Conservation (phyloP, 495 filamentous ascomycete species). For the Penicillium coffeae region DNA sequence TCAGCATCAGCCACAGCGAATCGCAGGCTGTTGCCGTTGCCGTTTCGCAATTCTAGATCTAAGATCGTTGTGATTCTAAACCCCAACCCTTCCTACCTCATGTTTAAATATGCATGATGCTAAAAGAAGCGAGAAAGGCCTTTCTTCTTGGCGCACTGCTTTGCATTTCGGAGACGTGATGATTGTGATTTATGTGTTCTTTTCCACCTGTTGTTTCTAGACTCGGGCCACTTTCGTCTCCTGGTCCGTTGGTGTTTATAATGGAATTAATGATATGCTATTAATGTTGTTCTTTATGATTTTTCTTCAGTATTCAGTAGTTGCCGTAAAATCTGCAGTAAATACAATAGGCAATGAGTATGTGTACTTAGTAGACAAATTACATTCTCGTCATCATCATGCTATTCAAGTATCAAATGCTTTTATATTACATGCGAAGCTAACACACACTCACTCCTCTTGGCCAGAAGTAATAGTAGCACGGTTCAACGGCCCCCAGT, state of each 20-base stretch:
- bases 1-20: slow-evolving; percentile 94
- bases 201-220: slow-evolving; percentile 11
- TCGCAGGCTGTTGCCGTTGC: slow-evolving; percentile 90
- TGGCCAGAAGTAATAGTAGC: slow-evolving; percentile 37
- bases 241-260: slow-evolving; percentile 31
- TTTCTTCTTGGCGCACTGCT: not conserved
- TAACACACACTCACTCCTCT: not conserved
- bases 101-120: slow-evolving; percentile 4
- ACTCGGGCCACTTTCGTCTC: slow-evolving; percentile 27
- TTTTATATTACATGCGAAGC: not conserved
- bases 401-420: no score
- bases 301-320: not conserved
- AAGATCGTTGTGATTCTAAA: not conserved
- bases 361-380: slow-evolving; percentile 5
- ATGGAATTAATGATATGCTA: slow-evolving; percentile 28
- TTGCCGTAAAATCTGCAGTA: not conserved
- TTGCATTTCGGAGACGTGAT: slow-evolving; percentile 25
- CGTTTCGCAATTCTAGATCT: slow-evolving; percentile 63
- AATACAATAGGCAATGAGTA: not conserved
- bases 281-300: slow-evolving; percentile 11
- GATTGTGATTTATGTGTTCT: slow-evolving; percentile 28
- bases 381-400: no score
- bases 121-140: not conserved
- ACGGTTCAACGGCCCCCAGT: slow-evolving; percentile 88
- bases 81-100: not conserved